Evolutionary conservation across 2,329 filamentous ascomycete species (phyloP).

Genomic region (Neurospora sp.): DNA sequence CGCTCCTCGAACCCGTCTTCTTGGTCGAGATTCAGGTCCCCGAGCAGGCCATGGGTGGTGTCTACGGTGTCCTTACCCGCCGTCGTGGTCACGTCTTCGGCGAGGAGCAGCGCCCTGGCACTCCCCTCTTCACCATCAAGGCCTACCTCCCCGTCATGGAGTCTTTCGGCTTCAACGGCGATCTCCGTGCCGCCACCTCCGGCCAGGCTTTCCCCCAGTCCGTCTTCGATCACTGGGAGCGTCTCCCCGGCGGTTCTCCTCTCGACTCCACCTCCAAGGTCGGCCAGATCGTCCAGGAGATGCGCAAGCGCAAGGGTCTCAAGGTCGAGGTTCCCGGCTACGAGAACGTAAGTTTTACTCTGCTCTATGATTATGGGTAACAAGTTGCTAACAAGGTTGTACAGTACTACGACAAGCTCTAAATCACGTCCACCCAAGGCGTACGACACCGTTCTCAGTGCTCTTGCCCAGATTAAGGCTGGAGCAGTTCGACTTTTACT

Average conservation of each 20-base stretch:
- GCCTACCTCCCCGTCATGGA: conserved; percentile 32
- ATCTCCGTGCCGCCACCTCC: conserved; percentile 85
- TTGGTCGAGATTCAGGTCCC: conserved; percentile 98
- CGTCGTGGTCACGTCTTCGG: conserved; percentile 98
- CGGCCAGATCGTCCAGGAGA: conserved; percentile 72
- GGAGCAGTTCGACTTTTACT: background rate
- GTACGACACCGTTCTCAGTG: conserved; percentile 33
- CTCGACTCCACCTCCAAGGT: conserved; percentile 75
- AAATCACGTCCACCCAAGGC: conserved; percentile 41
- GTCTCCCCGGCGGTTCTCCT: conserved; percentile 86
- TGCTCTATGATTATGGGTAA: background rate
- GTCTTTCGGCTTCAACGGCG: conserved; percentile 79
- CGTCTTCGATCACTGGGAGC: conserved; percentile 98
- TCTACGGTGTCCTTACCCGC: conserved; percentile 97
- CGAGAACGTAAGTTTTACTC: conserved; percentile 71
- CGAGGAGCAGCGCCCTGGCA: conserved; percentile 97
- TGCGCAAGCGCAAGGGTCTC: conserved; percentile 99
- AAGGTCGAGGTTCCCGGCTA: conserved; percentile 89
- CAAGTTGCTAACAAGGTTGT: conserved; percentile 27
- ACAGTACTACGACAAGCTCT: conserved; percentile 99
- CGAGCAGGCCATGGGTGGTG: conserved; percentile 98
- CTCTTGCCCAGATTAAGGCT: conserved; percentile 18
- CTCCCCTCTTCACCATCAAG: conserved; percentile 93
- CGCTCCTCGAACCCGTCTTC: conserved; percentile 95
- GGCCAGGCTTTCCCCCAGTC: conserved; percentile 99